Conservation (phyloP, 2,329 filamentous ascomycete species). For the Diaporthe amygdali region DNA sequence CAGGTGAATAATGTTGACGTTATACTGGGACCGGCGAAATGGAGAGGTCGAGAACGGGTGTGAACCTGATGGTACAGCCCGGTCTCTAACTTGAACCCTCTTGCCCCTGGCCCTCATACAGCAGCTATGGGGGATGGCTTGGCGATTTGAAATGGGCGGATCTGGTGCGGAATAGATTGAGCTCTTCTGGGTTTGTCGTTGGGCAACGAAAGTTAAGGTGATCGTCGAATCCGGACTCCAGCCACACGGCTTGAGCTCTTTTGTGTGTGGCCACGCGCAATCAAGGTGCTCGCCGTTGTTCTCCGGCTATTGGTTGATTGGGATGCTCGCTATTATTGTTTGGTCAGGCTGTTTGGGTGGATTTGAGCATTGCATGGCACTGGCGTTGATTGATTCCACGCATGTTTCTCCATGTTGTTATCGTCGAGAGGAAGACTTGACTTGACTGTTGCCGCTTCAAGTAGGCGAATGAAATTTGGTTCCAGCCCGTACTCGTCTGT, state of each 20-base stretch:
- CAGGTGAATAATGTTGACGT: neutral
- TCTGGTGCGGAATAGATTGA: neutral
- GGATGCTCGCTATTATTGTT: neutral
- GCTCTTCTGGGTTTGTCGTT: neutral
- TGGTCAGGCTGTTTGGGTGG: neutral
- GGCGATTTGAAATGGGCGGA: neutral
- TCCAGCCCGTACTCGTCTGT: too few species aligned
- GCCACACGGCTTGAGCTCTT: neutral
- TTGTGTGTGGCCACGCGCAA: neutral
- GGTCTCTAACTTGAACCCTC: neutral
- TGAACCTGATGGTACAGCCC: neutral
- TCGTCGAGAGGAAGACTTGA: neutral
- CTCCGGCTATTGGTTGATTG: neutral
- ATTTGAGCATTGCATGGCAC: neutral
- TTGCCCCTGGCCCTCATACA: neutral
- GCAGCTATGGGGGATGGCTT: neutral
- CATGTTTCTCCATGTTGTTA: neutral
- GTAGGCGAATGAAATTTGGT: neutral
- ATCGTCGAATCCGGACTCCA: neutral
- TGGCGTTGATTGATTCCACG: neutral
- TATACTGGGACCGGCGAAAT: neutral
- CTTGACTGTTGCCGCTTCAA: neutral
- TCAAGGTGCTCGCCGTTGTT: constrained; percentile 1
- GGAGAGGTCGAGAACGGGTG: neutral
- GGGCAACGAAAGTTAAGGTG: constrained; percentile 1